phyloP scores from a whole-genome alignment of 73 alveolate genomes.

The Paramecium tetraurelia region DNA sequence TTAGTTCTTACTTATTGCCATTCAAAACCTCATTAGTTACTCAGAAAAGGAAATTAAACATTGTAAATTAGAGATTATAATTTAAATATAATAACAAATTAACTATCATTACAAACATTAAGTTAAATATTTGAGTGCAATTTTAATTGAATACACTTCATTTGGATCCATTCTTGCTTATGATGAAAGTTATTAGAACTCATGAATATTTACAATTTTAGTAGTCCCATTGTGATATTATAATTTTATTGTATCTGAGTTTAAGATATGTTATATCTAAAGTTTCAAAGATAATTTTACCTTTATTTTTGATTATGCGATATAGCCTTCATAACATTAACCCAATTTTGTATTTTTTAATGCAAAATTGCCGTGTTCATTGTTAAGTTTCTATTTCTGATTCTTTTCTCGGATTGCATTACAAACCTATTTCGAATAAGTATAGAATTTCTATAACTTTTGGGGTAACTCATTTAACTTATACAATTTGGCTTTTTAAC shows the following conservation, averaged over 20 bases:
- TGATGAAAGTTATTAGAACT: neutral
- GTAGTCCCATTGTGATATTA: neutral
- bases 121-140: slow-evolving; percentile 25
- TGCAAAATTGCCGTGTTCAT: slow-evolving; percentile 30
- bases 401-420: slow-evolving; percentile 40
- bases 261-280: neutral
- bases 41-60: too few species aligned
- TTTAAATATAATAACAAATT: neutral
- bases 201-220: neutral
- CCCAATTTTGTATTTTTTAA: slow-evolving; percentile 31
- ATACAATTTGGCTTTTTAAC: neutral
- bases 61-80: neutral
- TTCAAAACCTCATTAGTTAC: too few species aligned
- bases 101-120: neutral
- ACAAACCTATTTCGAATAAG: slow-evolving; percentile 29
- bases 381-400: neutral
- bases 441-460: slow-evolving; percentile 13
- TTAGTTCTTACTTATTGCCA: neutral
- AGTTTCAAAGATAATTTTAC: neutral
- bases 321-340: neutral
- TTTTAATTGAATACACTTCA: slow-evolving; percentile 35
- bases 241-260: neutral
- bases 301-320: slow-evolving; percentile 13
- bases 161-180: slow-evolving; percentile 37
- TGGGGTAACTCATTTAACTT: neutral